Percentiles rank a stretch among this genome's conserved stretches.
These are phyloP conservation scores for Onygenales sp. DNA, from an alignment of 2,329 filamentous ascomycete species.

Conservation along the genomic window DNA sequence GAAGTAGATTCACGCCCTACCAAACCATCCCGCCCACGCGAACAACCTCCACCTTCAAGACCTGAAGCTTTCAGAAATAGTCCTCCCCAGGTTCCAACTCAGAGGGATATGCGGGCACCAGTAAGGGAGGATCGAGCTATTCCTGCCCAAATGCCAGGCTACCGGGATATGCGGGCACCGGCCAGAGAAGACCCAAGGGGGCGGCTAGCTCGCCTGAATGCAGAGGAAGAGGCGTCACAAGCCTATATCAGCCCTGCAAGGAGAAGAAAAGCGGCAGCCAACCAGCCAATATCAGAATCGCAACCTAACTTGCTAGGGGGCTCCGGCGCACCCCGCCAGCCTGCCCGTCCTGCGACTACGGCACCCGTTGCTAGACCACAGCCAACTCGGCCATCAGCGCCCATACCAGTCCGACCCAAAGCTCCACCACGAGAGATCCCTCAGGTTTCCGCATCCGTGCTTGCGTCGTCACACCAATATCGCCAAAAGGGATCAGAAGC, in stretches of 20 bases:
- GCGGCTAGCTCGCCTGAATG: slow-evolving; percentile 60
- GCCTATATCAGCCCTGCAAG: slow-evolving; percentile 82
- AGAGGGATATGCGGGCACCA: neutral
- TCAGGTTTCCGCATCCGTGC: slow-evolving; percentile 54
- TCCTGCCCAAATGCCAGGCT: slow-evolving; percentile 15
- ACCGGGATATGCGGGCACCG: slow-evolving; percentile 5
- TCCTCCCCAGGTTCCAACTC: neutral
- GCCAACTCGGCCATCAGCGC: slow-evolving; percentile 33
- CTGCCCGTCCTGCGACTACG: slow-evolving; percentile 25
- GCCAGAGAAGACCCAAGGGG: slow-evolving; percentile 39
- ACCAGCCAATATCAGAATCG: slow-evolving; percentile 33
- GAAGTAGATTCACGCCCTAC: slow-evolving; percentile 35
- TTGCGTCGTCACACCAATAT: slow-evolving; percentile 67
- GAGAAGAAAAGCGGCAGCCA: slow-evolving; percentile 56
- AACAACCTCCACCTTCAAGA: slow-evolving; percentile 2
- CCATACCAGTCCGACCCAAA: slow-evolving; percentile 38
- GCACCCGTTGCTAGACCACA: slow-evolving; percentile 29
- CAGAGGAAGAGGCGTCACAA: slow-evolving; percentile 72
- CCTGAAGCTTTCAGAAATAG: neutral
- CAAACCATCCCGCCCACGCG: slow-evolving; percentile 12
- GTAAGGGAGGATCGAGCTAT: slow-evolving; percentile 1
- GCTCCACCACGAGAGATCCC: slow-evolving; percentile 47
- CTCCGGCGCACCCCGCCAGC: slow-evolving; percentile 19
- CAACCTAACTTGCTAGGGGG: slow-evolving; percentile 58
- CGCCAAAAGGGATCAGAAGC: slow-evolving; percentile 74